phyloP scores from a whole-genome alignment of 345 rosid species.

The Linum trigynum region DNA sequence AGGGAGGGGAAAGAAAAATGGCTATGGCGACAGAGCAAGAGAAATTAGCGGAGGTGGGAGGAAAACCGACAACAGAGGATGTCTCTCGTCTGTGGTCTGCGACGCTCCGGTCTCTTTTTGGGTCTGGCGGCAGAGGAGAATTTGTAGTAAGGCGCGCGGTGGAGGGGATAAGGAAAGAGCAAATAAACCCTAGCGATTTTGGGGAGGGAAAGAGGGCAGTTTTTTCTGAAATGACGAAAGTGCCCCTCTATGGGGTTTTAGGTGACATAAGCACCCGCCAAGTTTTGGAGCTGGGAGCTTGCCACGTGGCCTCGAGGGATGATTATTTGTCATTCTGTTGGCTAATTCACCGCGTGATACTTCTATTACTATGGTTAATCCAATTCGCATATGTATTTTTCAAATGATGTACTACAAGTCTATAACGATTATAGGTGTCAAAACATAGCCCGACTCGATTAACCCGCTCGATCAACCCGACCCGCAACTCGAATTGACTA shows the following conservation, averaged over 20 bases:
- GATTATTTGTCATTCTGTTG: neutral
- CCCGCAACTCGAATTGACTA: too few relatives aligned
- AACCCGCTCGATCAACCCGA: too few relatives aligned
- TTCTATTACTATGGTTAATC: too few relatives aligned
- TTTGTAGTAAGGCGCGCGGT: neutral
- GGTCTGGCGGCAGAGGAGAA: neutral
- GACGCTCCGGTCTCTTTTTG: neutral
- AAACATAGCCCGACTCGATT: too few relatives aligned
- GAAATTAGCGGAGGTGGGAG: neutral
- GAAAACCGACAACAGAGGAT: neutral
- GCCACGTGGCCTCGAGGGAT: neutral
- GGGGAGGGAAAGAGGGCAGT: neutral
- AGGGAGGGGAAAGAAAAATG: neutral
- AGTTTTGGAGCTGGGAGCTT: neutral
- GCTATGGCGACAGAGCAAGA: neutral
- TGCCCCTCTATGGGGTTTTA: neutral
- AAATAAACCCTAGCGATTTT: neutral
- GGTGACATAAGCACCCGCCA: neutral
- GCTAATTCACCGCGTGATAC: neutral
- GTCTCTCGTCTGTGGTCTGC: neutral
- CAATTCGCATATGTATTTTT: too few relatives aligned
- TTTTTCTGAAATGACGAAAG: neutral
- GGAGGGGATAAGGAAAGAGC: neutral
- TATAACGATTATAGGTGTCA: too few relatives aligned
- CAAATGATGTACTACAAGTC: too few relatives aligned